phyloP scores from a whole-genome alignment of 331 rosid genomes.

The Quercus tomentella region DNA sequence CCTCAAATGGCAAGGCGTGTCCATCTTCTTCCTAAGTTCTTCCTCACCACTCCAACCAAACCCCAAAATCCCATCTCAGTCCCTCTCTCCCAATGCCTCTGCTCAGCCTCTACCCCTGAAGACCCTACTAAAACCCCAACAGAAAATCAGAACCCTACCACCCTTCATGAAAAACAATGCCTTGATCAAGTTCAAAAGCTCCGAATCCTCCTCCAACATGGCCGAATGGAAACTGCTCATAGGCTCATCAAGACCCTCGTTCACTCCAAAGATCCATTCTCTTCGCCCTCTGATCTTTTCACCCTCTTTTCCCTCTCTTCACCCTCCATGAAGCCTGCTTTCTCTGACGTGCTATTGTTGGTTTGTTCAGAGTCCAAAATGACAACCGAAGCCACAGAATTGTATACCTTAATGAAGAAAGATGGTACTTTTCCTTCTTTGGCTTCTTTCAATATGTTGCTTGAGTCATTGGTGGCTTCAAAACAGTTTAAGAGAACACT shows the following conservation, averaged over 20 bases:
- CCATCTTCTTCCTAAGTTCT: neutral
- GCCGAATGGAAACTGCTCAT: slow-evolving; percentile 32
- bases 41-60: neutral
- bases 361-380: no score
- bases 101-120: slow-evolving; percentile 21
- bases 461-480: no score
- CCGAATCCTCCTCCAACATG: slow-evolving; percentile 38
- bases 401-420: no score
- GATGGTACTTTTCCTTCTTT: no score
- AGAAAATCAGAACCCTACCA: neutral
- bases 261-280: slow-evolving; percentile 9
- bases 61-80: slow-evolving; percentile 9
- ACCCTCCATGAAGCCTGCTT: no score
- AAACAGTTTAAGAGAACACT: no score
- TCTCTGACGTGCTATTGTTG: no score
- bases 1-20: slow-evolving; percentile 25
- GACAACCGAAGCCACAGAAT: no score
- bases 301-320: no score
- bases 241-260: slow-evolving; percentile 47
- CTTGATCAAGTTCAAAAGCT: slow-evolving; percentile 42
- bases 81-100: slow-evolving; percentile 18
- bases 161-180: slow-evolving; percentile 19
- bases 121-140: neutral
- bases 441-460: no score
- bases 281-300: no score